A percentile compares a stretch with the other conserved stretches of the same genome.
phyloP scores from a whole-genome alignment of 768 basidiomycete species.

The Suillus spraguei region DNA sequence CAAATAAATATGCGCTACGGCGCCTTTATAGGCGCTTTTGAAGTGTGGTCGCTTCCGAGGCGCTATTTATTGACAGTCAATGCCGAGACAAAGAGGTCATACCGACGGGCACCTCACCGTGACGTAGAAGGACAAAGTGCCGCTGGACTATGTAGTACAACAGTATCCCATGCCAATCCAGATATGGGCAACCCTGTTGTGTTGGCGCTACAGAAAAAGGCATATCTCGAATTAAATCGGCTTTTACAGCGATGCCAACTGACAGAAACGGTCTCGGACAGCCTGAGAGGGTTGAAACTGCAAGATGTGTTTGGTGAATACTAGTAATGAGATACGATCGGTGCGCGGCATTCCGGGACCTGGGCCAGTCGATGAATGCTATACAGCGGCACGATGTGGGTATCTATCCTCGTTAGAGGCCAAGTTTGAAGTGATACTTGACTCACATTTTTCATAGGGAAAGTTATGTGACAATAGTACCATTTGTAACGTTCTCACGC shows the following conservation, averaged over 20 bases:
- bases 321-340: constrained; percentile 40
- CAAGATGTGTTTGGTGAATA: constrained; percentile 56
- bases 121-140: constrained; percentile 37
- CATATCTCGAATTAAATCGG: constrained; percentile 59
- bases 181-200: constrained; percentile 63
- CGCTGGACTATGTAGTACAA: constrained; percentile 34
- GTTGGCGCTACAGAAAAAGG: constrained; percentile 50
- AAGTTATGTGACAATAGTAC: no score
- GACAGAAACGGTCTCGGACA: constrained; percentile 41
- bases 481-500: no score
- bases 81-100: neutral
- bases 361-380: constrained; percentile 34
- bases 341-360: constrained; percentile 48
- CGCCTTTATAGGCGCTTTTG: neutral
- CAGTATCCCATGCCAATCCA: constrained; percentile 60
- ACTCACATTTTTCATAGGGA: no score
- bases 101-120: neutral
- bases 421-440: constrained; percentile 32
- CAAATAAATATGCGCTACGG: neutral
- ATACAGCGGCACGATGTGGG: constrained; percentile 57
- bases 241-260: constrained; percentile 48
- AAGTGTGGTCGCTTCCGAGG: neutral
- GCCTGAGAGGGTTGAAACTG: constrained; percentile 54
- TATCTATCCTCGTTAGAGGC: constrained; percentile 75
- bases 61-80: neutral